Percentiles rank a stretch among this genome's conserved stretches.
phyloP scores from a whole-genome alignment of 495 filamentous ascomycete genomes.

The Daldinia grandis region DNA sequence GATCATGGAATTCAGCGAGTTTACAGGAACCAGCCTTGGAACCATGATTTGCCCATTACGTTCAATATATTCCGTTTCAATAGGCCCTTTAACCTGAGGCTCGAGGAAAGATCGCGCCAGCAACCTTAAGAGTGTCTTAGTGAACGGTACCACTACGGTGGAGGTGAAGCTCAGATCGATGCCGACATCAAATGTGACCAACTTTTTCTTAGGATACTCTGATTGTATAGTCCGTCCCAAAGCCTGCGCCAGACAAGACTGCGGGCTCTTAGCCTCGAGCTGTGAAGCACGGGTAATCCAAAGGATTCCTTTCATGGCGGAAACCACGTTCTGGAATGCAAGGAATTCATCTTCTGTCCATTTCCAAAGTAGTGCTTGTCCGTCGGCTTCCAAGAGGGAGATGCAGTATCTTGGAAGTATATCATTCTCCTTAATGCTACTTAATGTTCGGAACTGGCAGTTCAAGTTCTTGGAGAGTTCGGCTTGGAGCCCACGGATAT shows the following conservation, averaged over 20 bases:
- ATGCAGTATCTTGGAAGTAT: constrained; percentile 30
- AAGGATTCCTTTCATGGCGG: constrained; percentile 29
- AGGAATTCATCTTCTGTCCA: constrained; percentile 38
- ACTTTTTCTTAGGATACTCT: constrained; percentile 40
- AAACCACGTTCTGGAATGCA: constrained; percentile 27
- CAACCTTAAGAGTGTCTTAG: constrained; percentile 57
- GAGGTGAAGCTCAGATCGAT: neutral
- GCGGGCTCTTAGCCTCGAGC: constrained; percentile 31
- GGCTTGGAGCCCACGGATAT: neutral
- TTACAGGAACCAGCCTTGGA: constrained; percentile 38
- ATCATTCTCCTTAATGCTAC: constrained; percentile 12
- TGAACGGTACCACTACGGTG: neutral
- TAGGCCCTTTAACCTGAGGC: neutral
- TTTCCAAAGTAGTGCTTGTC: constrained; percentile 31
- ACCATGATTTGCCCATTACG: constrained; percentile 37
- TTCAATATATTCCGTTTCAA: constrained; percentile 45
- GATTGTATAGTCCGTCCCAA: constrained; percentile 44
- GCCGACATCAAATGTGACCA: constrained; percentile 41
- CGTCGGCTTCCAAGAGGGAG: constrained; percentile 40
- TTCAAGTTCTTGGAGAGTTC: constrained; percentile 6
- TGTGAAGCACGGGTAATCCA: constrained; percentile 45
- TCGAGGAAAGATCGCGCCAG: constrained; percentile 65
- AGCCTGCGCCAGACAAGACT: constrained; percentile 31
- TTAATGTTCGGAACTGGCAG: constrained; percentile 27
- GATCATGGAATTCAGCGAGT: constrained; percentile 39